A percentile compares a stretch with the other conserved stretches of the same genome.
phyloP scores from a whole-genome alignment of 2,329 filamentous ascomycete genomes.

The Tolypocladium tundrense region DNA sequence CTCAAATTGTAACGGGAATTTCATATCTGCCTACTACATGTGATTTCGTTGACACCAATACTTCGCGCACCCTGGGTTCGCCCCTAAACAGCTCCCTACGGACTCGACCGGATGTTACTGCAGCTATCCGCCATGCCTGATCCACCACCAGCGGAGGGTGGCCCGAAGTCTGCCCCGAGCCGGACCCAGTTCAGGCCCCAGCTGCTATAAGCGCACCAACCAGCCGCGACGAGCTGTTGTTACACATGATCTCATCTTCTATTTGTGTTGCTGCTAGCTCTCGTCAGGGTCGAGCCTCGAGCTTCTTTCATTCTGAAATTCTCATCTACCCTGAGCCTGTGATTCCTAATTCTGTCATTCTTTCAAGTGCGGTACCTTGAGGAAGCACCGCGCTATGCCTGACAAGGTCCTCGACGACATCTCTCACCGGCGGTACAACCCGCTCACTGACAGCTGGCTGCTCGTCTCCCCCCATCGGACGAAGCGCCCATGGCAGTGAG shows the following conservation, averaged over 20 bases:
- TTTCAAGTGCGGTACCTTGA: background rate
- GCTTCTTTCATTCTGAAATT: background rate
- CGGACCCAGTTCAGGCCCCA: background rate
- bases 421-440: constrained; percentile 89
- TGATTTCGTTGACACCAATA: no score
- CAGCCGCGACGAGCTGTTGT: background rate
- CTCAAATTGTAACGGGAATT: no score
- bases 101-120: background rate
- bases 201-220: background rate
- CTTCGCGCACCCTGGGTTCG: no score
- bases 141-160: background rate
- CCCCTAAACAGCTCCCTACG: no score
- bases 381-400: constrained; percentile 40
- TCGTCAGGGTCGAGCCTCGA: background rate
- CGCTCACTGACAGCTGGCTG: constrained; percentile 80
- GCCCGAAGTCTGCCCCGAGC: background rate
- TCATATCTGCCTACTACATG: no score
- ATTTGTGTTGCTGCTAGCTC: background rate
- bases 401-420: constrained; percentile 85
- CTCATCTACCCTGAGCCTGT: background rate
- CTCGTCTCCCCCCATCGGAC: constrained; percentile 93
- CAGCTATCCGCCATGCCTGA: background rate
- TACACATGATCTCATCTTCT: background rate
- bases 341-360: no score
- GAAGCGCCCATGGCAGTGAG: constrained; percentile 96